phyloP scores from a whole-genome alignment of 2,329 filamentous ascomycete genomes.

The Fusarium sacchari region DNA sequence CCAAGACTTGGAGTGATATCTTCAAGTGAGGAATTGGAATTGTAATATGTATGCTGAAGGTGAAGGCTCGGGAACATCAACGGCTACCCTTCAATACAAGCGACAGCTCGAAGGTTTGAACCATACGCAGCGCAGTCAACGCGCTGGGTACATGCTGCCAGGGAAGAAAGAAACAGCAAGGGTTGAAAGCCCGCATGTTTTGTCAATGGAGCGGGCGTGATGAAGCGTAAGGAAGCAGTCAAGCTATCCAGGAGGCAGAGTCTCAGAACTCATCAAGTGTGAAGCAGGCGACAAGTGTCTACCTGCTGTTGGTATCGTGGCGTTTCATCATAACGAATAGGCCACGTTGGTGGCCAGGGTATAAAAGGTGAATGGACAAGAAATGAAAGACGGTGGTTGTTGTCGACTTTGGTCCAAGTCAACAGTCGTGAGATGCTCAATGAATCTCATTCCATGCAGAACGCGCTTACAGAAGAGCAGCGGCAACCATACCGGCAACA shows the following conservation, averaged over 20 bases:
- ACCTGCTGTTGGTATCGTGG: conserved; percentile 39
- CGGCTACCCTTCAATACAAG: conserved; percentile 31
- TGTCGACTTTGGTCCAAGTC: conserved; percentile 22
- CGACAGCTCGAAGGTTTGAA: conserved; percentile 2
- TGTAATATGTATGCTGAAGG: background rate
- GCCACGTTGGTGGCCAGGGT: conserved; percentile 23
- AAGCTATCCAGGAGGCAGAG: conserved; percentile 42
- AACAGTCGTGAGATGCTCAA: conserved; percentile 16
- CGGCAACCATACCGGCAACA: conserved; percentile 60
- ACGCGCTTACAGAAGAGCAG: conserved; percentile 60
- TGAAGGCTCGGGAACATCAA: conserved; percentile 16
- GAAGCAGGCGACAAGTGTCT: conserved; percentile 39
- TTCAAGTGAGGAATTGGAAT: background rate
- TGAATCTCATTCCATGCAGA: conserved; percentile 3
- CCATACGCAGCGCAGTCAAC: conserved; percentile 44
- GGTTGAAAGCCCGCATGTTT: conserved; percentile 30
- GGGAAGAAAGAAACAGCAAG: conserved; percentile 41
- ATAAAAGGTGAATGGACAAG: conserved; percentile 33
- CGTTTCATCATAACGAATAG: conserved; percentile 44
- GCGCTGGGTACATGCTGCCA: conserved; percentile 38
- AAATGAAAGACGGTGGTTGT: conserved; percentile 30
- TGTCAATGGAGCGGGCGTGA: conserved; percentile 37
- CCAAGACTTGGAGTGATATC: conserved; percentile 27
- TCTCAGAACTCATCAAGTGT: conserved; percentile 37
- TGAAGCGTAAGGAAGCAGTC: conserved; percentile 43